phyloP scores from a whole-genome alignment of 2,329 filamentous ascomycete genomes.

The Alternaria gaisen region DNA sequence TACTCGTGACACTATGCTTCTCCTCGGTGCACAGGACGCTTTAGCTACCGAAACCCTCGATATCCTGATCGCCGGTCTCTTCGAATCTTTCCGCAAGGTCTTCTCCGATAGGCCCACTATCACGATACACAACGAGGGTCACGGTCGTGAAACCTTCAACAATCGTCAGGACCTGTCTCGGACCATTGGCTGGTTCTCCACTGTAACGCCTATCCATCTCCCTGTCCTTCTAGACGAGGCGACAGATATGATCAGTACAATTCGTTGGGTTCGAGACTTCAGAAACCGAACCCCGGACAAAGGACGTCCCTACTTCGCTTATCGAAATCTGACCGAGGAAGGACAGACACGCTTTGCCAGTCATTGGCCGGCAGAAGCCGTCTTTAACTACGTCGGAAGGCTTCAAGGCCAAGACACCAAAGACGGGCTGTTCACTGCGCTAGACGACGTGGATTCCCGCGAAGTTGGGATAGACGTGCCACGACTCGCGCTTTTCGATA shows the following conservation, averaged over 20 bases:
- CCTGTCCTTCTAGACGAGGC: slow-evolving; percentile 34
- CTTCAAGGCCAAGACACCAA: slow-evolving; percentile 44
- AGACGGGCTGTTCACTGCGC: slow-evolving; percentile 35
- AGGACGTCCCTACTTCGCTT: slow-evolving; percentile 45
- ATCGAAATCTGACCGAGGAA: slow-evolving; percentile 35
- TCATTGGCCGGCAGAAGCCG: slow-evolving; percentile 46
- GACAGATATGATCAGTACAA: slow-evolving; percentile 43
- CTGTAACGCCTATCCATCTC: slow-evolving; percentile 42
- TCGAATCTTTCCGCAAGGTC: slow-evolving; percentile 55
- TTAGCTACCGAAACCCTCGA: slow-evolving; percentile 50
- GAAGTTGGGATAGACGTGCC: slow-evolving; percentile 41
- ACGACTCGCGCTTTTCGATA: slow-evolving; percentile 44
- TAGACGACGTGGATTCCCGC: slow-evolving; percentile 30
- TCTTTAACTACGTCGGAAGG: slow-evolving; percentile 47
- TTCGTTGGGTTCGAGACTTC: slow-evolving; percentile 46
- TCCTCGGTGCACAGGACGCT: slow-evolving; percentile 45
- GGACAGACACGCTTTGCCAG: slow-evolving; percentile 37
- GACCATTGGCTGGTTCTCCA: slow-evolving; percentile 63
- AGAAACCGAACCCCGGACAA: slow-evolving; percentile 43
- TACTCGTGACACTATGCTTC: slow-evolving; percentile 44
- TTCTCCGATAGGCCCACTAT: slow-evolving; percentile 54
- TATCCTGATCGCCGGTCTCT: slow-evolving; percentile 46
- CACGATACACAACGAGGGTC: slow-evolving; percentile 59
- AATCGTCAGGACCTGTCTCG: slow-evolving; percentile 58
- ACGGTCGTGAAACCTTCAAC: slow-evolving; percentile 59